These are phyloP conservation scores for Pleurotus tuoliensis DNA, from an alignment of 768 basidiomycete genomes.

Conservation along the genomic window DNA sequence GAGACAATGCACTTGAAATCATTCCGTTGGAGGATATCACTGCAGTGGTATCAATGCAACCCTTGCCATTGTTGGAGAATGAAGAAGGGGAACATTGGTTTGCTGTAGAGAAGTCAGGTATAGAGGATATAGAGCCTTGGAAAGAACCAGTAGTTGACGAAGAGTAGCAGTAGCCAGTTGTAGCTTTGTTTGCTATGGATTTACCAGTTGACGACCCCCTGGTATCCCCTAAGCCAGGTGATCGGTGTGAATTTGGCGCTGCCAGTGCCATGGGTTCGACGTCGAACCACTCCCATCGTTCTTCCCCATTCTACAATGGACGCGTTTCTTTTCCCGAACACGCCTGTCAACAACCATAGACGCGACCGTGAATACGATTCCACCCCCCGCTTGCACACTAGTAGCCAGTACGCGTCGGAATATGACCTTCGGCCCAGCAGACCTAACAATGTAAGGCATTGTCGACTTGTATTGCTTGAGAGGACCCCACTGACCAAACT, in stretches of 20 bases:
- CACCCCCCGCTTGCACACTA: too few species aligned
- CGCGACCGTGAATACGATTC: too few species aligned
- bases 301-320: background rate
- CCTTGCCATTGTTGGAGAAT: background rate
- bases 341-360: background rate
- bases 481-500: background rate
- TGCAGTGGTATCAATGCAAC: conserved; percentile 23
- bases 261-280: too few species aligned
- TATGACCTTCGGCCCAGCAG: too few species aligned
- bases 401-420: too few species aligned
- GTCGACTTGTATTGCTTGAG: background rate
- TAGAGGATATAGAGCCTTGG: conserved; percentile 13
- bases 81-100: conserved; percentile 3
- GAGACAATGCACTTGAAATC: conserved; percentile 11
- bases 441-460: background rate
- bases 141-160: background rate
- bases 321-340: background rate
- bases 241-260: too few species aligned
- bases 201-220: background rate
- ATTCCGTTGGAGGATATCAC: conserved; percentile 14
- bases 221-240: too few species aligned
- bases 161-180: background rate
- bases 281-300: too few species aligned
- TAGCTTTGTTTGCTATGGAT: background rate
- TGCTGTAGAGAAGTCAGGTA: conserved; percentile 20